Evolutionary conservation across 352 stramenopile species (phyloP).

Genomic region (Phytophthora fragariae): DNA sequence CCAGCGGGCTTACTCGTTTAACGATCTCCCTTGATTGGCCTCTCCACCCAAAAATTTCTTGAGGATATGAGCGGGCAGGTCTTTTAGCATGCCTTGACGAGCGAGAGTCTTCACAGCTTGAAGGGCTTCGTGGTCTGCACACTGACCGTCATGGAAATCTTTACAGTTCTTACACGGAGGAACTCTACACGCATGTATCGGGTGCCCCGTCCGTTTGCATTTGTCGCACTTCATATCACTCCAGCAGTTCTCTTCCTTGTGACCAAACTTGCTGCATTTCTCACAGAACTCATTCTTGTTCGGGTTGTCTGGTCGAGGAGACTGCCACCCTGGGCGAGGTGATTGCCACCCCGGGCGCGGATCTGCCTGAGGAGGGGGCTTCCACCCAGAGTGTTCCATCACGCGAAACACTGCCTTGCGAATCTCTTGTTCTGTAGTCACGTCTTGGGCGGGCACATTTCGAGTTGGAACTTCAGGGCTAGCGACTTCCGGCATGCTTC

Average conservation of each 20-base stretch:
- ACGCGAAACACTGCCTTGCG: neutral
- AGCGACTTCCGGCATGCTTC: neutral
- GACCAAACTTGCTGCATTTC: neutral
- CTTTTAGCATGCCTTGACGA: slow-evolving; percentile 4
- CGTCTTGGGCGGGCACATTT: neutral
- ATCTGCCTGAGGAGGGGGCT: neutral
- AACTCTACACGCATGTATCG: neutral
- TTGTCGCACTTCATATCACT: neutral
- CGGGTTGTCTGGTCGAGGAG: neutral
- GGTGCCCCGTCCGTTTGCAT: neutral
- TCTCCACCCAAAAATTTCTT: slow-evolving; percentile 1
- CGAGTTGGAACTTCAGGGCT: neutral
- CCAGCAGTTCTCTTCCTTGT: slow-evolving; percentile 5
- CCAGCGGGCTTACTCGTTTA: slow-evolving; percentile 35
- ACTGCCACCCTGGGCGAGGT: neutral
- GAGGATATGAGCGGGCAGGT: neutral
- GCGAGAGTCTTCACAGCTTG: neutral
- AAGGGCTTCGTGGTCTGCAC: neutral
- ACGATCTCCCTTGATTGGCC: slow-evolving; percentile 2
- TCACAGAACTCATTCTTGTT: slow-evolving; percentile 5
- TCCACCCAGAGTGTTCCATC: neutral
- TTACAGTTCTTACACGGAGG: neutral
- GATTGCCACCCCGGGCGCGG: neutral
- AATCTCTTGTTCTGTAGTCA: neutral
- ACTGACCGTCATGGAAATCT: neutral